Evolutionary conservation across 495 filamentous ascomycete genomes (phyloP).

Genomic region (Tuber aestivum): DNA sequence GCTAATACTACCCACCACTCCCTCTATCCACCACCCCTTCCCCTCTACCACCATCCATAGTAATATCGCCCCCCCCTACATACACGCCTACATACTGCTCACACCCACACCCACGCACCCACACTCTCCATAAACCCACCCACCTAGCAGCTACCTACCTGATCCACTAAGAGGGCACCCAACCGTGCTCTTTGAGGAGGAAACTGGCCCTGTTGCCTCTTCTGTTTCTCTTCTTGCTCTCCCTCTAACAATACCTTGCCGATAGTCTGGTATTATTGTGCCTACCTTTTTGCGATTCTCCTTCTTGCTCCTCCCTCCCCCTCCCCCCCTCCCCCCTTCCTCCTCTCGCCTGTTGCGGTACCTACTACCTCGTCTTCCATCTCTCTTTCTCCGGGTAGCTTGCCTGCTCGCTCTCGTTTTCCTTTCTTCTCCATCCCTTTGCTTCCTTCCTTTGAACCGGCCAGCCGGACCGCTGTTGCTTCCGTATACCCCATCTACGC

Average conservation of each 20-base stretch:
- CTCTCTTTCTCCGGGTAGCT: background rate
- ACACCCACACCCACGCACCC: background rate
- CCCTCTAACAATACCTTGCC: background rate
- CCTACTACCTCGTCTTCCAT: background rate
- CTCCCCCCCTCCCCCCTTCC: background rate
- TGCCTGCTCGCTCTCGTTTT: background rate
- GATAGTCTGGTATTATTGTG: constrained; percentile 2
- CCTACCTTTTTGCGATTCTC: background rate
- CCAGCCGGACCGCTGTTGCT: constrained; percentile 5
- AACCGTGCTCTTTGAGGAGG: background rate
- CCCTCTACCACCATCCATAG: background rate
- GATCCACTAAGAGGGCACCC: background rate
- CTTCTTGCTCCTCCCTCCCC: background rate
- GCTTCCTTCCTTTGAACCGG: background rate
- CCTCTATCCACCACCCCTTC: background rate
- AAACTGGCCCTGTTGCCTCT: constrained; percentile 1
- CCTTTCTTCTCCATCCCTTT: background rate
- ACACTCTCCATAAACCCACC: background rate
- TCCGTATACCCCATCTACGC: constrained; percentile 3
- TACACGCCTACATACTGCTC: constrained; percentile 2
- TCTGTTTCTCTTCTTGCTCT: constrained; percentile 1
- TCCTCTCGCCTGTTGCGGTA: background rate
- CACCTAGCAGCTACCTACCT: background rate
- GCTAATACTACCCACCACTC: constrained; percentile 20
- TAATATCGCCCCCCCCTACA: constrained; percentile 23